phyloP scores from a whole-genome alignment of 164 flowering plant species.

The Tetrastigma voinierianum region DNA sequence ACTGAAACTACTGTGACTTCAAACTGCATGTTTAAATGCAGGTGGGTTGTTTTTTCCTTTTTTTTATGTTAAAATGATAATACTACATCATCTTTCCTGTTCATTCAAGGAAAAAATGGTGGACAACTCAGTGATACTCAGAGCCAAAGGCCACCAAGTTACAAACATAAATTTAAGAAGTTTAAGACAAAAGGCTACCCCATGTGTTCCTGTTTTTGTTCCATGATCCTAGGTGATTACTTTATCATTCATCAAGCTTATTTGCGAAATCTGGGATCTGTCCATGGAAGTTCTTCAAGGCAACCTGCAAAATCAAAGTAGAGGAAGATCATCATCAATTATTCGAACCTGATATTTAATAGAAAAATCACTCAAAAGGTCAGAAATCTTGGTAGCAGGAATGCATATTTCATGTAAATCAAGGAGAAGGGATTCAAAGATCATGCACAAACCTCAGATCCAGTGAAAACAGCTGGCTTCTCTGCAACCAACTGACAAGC shows the following conservation, averaged over 20 bases:
- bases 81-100: no score
- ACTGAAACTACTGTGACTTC: no score
- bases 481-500: slow-evolving; percentile 70
- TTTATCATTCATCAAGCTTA: slow-evolving; percentile 94
- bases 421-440: not conserved
- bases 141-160: no score
- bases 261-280: slow-evolving; percentile 99
- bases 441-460: slow-evolving; percentile 75
- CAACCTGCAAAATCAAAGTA: slow-evolving; percentile 97
- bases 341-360: slow-evolving; percentile 68
- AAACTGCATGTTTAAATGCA: no score
- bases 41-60: no score
- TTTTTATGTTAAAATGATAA: no score
- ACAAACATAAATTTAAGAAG: not conserved
- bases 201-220: slow-evolving; percentile 75
- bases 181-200: slow-evolving; percentile 49
- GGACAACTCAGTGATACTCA: no score
- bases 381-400: no score
- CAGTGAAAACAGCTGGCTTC: slow-evolving; percentile 85
- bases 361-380: not conserved
- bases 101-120: no score
- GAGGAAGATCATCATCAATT: slow-evolving; percentile 79
- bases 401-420: no score
- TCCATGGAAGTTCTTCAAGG: slow-evolving; percentile 96
- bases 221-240: slow-evolving; percentile 93